Evolutionary conservation across 2,329 filamentous ascomycete species (phyloP), one percentile per base, ranked within the genome.

Genomic region (Elsinoe batatas): DNA sequence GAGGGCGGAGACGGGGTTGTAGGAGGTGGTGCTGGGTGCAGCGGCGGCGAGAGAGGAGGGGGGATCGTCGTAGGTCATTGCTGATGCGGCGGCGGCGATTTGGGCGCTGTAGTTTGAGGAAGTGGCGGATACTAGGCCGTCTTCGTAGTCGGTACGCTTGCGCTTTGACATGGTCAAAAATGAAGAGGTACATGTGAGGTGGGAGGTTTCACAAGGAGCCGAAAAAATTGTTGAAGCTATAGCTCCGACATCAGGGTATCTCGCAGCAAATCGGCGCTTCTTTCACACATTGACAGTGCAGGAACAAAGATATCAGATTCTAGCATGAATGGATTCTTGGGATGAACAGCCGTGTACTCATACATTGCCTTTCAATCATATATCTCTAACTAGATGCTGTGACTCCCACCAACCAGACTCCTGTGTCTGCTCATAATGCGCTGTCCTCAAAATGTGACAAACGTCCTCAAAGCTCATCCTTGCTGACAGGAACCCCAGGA

Each of bases 21-120:
- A 0, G 71, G 60, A 0, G 82, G 81, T 0, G 82, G 81, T 0
- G 70, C 68, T 15, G 73, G 72, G 61, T 79, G 79, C 12, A 95
- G 72, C 10, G 75, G 74, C 1, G 72, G 67, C 54, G 87, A 85
- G 3, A 93, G 76, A 17, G 72, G 65, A 18, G 75, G 63, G 66
- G 89, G 47, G 17, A 26, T 55, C 53, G 42, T 55, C 53, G 53
- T 55, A 55, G 40, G 22, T 55, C 32, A 55, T 55, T 26, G 32
- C 37, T 30, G 33, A 7, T n/a, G 44, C 44, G 30, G 26, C 44
- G 22, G 44, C 44, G 33, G 47, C 35, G 18, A 26, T 38, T 33
- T 36, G n/a, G 13, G 51, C 13, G 30, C 30, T 38, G 18, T 55
- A 55, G 7, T 10, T 30, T 15, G 38, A 37, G 15, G 40, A 40